Evolutionary conservation across 2,329 filamentous ascomycete species (phyloP), one percentile per base, ranked within the genome.

Genomic region (Monosporascus sp.): DNA sequence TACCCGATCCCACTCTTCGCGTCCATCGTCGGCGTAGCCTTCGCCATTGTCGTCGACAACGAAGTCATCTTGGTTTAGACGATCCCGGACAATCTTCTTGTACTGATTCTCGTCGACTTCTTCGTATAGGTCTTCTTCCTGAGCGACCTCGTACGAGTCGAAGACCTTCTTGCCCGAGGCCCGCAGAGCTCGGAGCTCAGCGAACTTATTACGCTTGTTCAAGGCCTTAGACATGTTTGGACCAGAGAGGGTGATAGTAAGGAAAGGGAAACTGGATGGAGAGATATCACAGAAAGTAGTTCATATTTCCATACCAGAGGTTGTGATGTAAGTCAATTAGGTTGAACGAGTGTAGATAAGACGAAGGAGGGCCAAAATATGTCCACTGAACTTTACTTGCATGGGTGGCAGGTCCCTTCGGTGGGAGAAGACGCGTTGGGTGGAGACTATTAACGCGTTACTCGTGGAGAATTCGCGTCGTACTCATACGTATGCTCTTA

Each of bases 21-120:
- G 87, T 56, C 94, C 94, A 67, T 97, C 94, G 69, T 97, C 93
- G 60, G 90, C 93, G 66, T 99, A 99, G 38, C 94, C 93, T 68
- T 93, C 90, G 66, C 93, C 93, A 75, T 97, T 96, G 74, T 99
- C 94, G 75, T 97, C 94, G 55, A 99, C 92, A 50, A 99, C 93
- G 66, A 99, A 99, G 74, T 99, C 94, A 64, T 99, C 94, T 65
- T 96, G 81, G 67, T 97, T 89, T 50, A 99, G 78, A 47, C 94
- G 87, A 52, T 87, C 85, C 43, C 94, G 84, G 15, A 99, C 91
- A 60, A 97, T 87, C 70, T 95, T 95, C 77, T 97, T 97, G 78
- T 99, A 99, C 50, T 89, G 89, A 65, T 94, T 93, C 65, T 99
- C 94, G 67, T 97, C 92, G 48, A 99, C 91, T 65, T 96, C 92